Conservation (phyloP, 2,329 filamentous ascomycete genomes). For the Penicillium sp. region DNA sequence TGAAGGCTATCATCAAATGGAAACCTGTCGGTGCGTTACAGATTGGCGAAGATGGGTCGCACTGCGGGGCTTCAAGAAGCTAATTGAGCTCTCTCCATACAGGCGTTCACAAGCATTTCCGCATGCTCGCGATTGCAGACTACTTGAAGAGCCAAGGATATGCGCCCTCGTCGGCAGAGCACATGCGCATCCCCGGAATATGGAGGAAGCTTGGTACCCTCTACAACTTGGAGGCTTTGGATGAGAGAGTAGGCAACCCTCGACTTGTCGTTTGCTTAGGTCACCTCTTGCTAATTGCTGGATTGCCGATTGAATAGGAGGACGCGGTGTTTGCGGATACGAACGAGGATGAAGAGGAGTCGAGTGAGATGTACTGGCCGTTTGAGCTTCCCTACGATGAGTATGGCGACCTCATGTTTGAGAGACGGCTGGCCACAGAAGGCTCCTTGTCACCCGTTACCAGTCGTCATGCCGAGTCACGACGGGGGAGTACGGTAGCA, state of each 20-base stretch:
- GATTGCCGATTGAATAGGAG: constrained; percentile 40
- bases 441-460: constrained; percentile 45
- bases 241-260: constrained; percentile 71
- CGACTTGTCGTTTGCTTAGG: constrained; percentile 19
- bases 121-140: constrained; percentile 83
- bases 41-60: neutral
- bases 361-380: constrained; percentile 62
- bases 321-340: constrained; percentile 59
- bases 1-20: constrained; percentile 90
- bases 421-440: constrained; percentile 47
- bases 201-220: constrained; percentile 83
- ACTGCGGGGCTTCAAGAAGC: neutral
- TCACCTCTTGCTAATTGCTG: constrained; percentile 10
- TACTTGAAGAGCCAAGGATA: constrained; percentile 79
- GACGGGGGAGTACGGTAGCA: constrained; percentile 48
- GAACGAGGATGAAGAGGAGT: constrained; percentile 55
- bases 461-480: constrained; percentile 39
- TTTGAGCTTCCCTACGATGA: constrained; percentile 63
- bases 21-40: constrained; percentile 79
- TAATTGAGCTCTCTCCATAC: constrained; percentile 6
- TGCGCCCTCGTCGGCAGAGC: constrained; percentile 64
- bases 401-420: constrained; percentile 53
- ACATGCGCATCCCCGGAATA: constrained; percentile 87
- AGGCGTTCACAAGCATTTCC: constrained; percentile 91
- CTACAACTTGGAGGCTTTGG: constrained; percentile 83